A percentile compares a stretch with the other conserved stretches of the same genome.
These are phyloP conservation scores for Manihot esculenta DNA, from an alignment of 441 rosid species.

Conservation along the genomic window DNA sequence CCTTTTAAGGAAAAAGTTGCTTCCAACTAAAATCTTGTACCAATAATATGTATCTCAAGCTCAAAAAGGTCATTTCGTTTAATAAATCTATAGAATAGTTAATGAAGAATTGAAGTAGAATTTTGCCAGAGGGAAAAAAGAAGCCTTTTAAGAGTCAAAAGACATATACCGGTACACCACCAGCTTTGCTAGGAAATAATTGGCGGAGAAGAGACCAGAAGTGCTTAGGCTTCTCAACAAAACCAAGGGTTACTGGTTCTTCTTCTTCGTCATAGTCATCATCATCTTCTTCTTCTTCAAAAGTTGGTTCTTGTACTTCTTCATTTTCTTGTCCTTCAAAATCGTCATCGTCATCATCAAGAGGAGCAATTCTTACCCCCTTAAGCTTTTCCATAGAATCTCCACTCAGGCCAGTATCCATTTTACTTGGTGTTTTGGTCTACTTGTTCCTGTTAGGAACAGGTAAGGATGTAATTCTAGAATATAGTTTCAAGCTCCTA, in stretches of 20 bases:
- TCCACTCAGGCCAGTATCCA: not conserved
- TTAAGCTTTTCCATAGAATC: constrained; percentile 46
- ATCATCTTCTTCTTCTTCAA: constrained; percentile 43
- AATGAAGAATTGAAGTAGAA: no score
- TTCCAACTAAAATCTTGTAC: not conserved
- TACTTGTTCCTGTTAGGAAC: no score
- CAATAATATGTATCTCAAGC: not conserved
- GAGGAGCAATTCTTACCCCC: constrained; percentile 49
- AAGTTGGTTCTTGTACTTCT: constrained; percentile 19
- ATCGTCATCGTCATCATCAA: constrained; percentile 45
- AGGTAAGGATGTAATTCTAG: no score
- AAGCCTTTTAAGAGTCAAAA: not conserved
- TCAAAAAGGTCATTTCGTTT: not conserved
- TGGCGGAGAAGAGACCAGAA: constrained; percentile 67
- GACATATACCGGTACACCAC: constrained; percentile 66
- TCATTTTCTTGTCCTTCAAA: constrained; percentile 24
- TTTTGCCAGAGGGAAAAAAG: not conserved
- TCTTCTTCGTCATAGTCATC: constrained; percentile 60
- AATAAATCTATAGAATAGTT: not conserved
- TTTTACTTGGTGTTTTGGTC: not conserved
- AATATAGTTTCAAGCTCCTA: no score
- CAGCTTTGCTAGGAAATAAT: constrained; percentile 79
- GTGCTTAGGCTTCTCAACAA: constrained; percentile 56
- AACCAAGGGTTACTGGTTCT: constrained; percentile 63
- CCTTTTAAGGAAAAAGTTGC: not conserved